phyloP scores from a whole-genome alignment of 2,329 filamentous ascomycete genomes.

The Leptographium lundbergii region DNA sequence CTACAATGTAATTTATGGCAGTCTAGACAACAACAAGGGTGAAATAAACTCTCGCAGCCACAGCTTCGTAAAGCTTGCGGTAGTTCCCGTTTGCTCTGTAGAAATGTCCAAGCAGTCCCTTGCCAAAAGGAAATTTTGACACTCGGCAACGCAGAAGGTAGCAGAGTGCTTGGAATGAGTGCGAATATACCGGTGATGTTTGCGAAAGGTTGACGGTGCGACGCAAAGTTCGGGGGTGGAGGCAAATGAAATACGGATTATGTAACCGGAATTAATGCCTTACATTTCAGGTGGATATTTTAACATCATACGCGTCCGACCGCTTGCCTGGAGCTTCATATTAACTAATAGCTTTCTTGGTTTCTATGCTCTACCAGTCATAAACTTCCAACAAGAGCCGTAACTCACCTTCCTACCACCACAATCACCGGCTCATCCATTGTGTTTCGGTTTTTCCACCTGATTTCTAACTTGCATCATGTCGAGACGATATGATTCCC shows the following conservation, averaged over 20 bases:
- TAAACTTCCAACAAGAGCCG: background rate
- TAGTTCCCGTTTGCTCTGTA: background rate
- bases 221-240: background rate
- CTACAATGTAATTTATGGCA: background rate
- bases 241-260: background rate
- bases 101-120: background rate
- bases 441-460: background rate
- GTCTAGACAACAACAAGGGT: background rate
- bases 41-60: background rate
- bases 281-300: background rate
- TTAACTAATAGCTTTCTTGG: conserved; percentile 4
- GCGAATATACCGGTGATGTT: background rate
- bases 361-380: background rate
- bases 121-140: background rate
- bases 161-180: background rate
- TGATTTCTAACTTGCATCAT: conserved; percentile 37
- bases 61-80: background rate
- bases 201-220: background rate
- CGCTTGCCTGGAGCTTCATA: conserved; percentile 27
- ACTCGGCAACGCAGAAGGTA: background rate
- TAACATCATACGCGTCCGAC: conserved; percentile 10
- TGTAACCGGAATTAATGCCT: background rate
- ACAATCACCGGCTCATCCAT: background rate
- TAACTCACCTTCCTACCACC: background rate
- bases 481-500: conserved; percentile 95